Conservation (phyloP, 1,284 basidiomycete genomes). For the Sporisorium iseilematis-ciliati region DNA sequence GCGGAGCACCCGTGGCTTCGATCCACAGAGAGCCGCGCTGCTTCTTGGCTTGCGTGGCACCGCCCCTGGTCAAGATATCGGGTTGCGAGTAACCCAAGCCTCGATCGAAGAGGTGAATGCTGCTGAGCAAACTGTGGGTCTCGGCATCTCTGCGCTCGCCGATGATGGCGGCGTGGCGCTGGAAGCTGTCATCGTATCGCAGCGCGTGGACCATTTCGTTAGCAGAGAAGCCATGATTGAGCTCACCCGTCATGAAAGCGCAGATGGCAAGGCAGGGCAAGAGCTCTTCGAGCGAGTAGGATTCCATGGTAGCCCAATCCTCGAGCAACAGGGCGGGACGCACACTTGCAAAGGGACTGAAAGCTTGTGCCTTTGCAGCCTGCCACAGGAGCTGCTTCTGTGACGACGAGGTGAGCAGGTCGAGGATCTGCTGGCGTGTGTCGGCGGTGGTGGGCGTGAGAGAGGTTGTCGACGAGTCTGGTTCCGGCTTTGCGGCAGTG, state of each 20-base stretch:
- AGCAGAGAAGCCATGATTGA: slow-evolving; percentile 48
- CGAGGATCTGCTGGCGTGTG: slow-evolving; percentile 38
- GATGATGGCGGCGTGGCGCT: slow-evolving; percentile 12
- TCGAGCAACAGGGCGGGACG: slow-evolving; percentile 43
- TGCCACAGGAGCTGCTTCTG: slow-evolving; percentile 37
- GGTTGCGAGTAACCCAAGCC: slow-evolving; percentile 48
- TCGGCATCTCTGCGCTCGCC: slow-evolving; percentile 32
- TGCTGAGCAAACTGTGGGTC: slow-evolving; percentile 36
- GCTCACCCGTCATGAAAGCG: slow-evolving; percentile 46
- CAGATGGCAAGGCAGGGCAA: slow-evolving; percentile 39
- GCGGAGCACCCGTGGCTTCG: slow-evolving; percentile 44
- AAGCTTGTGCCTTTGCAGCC: slow-evolving; percentile 30
- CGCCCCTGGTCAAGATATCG: slow-evolving; percentile 21
- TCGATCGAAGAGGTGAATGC: slow-evolving; percentile 47
- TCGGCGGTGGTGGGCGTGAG: slow-evolving; percentile 25
- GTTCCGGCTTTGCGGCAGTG: slow-evolving; percentile 13
- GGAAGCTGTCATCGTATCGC: slow-evolving; percentile 24
- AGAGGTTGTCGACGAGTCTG: not conserved
- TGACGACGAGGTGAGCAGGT: slow-evolving; percentile 24
- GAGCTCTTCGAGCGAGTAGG: slow-evolving; percentile 39
- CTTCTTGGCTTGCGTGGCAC: slow-evolving; percentile 7
- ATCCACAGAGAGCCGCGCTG: slow-evolving; percentile 32
- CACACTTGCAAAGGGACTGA: slow-evolving; percentile 40
- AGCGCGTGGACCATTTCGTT: slow-evolving; percentile 38
- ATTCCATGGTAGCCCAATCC: slow-evolving; percentile 50